Evolutionary conservation across 2,329 filamentous ascomycete species (phyloP), one percentile per base, ranked within the genome.

Genomic region (Rasamsonia emersonii): DNA sequence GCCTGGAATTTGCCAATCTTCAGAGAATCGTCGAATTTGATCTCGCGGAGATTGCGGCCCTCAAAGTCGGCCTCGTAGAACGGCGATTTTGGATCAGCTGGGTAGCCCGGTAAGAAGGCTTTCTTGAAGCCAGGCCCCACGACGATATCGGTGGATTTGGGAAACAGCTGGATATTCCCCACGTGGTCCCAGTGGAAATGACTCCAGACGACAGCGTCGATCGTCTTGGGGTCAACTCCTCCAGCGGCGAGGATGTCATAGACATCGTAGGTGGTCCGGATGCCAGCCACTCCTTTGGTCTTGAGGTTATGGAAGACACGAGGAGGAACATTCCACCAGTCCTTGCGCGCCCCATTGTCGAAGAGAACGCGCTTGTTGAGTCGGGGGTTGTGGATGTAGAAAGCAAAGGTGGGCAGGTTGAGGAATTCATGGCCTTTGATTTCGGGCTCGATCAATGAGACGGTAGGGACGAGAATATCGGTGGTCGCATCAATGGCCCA

Each of bases 161-260:
- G 63, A 24, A 71, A 71, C 0, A 49, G 50, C 0, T 59, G 58
- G 0, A 61, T 55, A 31, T 71, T 63, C 2, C 67, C 69, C 6
- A 59, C 63, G 28, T 71, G 68, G 39, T 71, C 68, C 49, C 56
- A 67, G 38, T 68, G 63, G 50, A 58, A 66, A 39, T 72, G 67
- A 34, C 61, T 64, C 47, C 54, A 56, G 16, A 66, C 51, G 1
- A 65, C 41, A 14, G 56, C 52, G 24, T 63, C 54, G 19, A 67
- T 54, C 1, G 44, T 37, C 2, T 44, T 31, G 2, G 46, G 38
- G 5, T 51, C 34, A 3, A 64, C 41, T 2, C 54, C 56, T 9
- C 49, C 43, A 7, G 57, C 51, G 24, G 44, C 26, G 1, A 65
- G 40, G 17, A 64, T 55, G 23, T 56, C 50, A 21, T 40, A 37